Evolutionary conservation across 1,284 basidiomycete genomes (phyloP).

Genomic region (Ustilago loliicola): DNA sequence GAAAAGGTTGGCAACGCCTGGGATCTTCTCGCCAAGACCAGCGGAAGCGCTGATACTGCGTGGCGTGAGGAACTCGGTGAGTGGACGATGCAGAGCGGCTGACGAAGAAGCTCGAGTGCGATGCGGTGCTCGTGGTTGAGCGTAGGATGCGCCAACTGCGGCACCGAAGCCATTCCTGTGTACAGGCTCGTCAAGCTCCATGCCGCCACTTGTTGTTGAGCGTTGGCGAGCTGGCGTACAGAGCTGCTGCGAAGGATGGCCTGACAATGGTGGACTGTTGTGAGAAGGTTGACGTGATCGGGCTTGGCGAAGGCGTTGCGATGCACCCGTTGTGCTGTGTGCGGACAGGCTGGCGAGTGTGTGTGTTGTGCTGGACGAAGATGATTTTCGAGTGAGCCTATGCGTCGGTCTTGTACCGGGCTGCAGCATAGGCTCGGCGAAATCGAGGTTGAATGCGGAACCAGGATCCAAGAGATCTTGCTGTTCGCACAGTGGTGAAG

Average conservation of each 20-base stretch:
- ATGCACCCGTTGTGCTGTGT: slow-evolving; percentile 6
- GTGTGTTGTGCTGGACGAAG: slow-evolving; percentile 34
- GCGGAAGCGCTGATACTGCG: slow-evolving; percentile 56
- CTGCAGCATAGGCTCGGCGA: slow-evolving; percentile 40
- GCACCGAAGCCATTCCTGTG: slow-evolving; percentile 4
- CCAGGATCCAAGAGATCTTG: slow-evolving; percentile 26
- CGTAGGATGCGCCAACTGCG: neutral
- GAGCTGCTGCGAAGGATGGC: slow-evolving; percentile 16
- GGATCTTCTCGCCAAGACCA: slow-evolving; percentile 45
- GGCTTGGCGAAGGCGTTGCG: slow-evolving; percentile 19
- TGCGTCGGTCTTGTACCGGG: slow-evolving; percentile 45
- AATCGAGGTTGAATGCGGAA: slow-evolving; percentile 25
- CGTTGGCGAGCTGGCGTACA: slow-evolving; percentile 38
- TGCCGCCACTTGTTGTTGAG: slow-evolving; percentile 32
- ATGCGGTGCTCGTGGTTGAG: slow-evolving; percentile 26
- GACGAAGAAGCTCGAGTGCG: slow-evolving; percentile 51
- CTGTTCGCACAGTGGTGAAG: slow-evolving; percentile 51
- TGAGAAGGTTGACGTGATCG: slow-evolving; percentile 33
- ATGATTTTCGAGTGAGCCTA: slow-evolving; percentile 31
- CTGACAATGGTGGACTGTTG: slow-evolving; percentile 14
- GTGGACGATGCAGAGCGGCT: slow-evolving; percentile 41
- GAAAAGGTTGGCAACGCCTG: slow-evolving; percentile 53
- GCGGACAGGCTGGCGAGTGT: slow-evolving; percentile 31
- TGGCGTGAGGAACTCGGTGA: slow-evolving; percentile 52
- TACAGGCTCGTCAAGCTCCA: slow-evolving; percentile 24